Evolutionary conservation across 306 rosid genomes (phyloP).

Genomic region (Trifolium dubium): DNA sequence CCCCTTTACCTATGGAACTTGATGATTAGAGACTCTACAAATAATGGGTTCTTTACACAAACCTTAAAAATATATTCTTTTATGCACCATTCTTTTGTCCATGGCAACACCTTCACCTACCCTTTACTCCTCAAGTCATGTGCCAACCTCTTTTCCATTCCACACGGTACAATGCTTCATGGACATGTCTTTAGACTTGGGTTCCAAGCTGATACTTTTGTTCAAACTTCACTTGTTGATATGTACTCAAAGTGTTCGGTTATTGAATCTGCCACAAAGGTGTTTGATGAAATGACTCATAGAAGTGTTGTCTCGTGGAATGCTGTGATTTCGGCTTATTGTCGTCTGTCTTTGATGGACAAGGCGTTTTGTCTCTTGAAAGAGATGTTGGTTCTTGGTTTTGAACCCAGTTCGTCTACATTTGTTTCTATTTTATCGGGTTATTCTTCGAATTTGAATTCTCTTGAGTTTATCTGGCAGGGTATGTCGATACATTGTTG

Average conservation of each 20-base stretch:
- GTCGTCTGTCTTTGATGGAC: constrained; percentile 48
- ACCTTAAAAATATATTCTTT: constrained; percentile 48
- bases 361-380: constrained; percentile 44
- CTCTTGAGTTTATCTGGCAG: constrained; percentile 15
- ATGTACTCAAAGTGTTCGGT: constrained; percentile 52
- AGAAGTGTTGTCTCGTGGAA: constrained; percentile 71
- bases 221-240: constrained; percentile 56
- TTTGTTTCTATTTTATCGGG: constrained; percentile 52
- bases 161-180: constrained; percentile 52
- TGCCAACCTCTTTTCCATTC: constrained; percentile 51
- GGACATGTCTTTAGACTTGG: constrained; percentile 51
- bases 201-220: constrained; percentile 48
- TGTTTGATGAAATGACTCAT: constrained; percentile 60
- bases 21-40: constrained; percentile 54
- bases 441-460: constrained; percentile 34
- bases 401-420: constrained; percentile 45
- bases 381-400: constrained; percentile 54
- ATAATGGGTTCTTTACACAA: constrained; percentile 49
- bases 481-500: constrained; percentile 50
- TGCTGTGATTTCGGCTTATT: constrained; percentile 63
- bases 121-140: constrained; percentile 60
- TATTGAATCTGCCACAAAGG: constrained; percentile 36
- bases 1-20: constrained; percentile 62
- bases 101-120: constrained; percentile 59
- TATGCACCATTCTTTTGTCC: constrained; percentile 51